Evolutionary conservation across 2,329 filamentous ascomycete genomes (phyloP).

Genomic region (Trichoderma harzianum): DNA sequence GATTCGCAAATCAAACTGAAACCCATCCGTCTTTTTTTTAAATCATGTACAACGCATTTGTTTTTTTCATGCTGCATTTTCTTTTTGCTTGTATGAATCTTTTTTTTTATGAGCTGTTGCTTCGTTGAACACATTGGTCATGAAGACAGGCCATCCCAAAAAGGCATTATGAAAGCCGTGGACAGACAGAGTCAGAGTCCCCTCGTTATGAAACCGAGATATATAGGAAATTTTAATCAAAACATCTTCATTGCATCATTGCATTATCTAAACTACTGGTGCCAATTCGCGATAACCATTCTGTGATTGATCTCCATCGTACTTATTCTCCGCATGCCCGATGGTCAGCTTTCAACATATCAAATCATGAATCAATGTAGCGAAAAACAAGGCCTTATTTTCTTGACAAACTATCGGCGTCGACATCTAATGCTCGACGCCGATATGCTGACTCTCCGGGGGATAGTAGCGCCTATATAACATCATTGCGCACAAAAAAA

Average conservation of each 20-base stretch:
- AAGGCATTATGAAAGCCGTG: neutral
- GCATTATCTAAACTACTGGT: neutral
- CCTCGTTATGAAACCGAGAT: slow-evolving; percentile 15
- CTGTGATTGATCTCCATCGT: neutral
- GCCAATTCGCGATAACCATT: neutral
- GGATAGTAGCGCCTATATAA: neutral
- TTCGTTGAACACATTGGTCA: neutral
- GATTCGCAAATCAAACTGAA: slow-evolving; percentile 10
- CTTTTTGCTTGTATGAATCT: neutral
- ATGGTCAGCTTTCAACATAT: neutral
- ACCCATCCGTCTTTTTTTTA: neutral
- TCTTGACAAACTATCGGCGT: neutral
- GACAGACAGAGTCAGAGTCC: neutral
- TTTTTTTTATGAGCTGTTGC: neutral
- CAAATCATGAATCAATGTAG: neutral
- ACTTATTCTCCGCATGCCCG: neutral
- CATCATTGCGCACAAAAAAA: slow-evolving; percentile 5
- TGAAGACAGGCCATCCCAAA: neutral
- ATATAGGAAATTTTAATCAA: slow-evolving; percentile 16
- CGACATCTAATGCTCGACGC: neutral
- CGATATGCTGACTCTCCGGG: neutral
- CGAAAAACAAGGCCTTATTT: neutral
- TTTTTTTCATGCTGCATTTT: neutral
- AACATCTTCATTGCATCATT: neutral
- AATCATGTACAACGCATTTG: neutral